Base-by-base conservation (phyloP, 1,284 basidiomycete species). In the Marasmius tenuissimus region DNA sequence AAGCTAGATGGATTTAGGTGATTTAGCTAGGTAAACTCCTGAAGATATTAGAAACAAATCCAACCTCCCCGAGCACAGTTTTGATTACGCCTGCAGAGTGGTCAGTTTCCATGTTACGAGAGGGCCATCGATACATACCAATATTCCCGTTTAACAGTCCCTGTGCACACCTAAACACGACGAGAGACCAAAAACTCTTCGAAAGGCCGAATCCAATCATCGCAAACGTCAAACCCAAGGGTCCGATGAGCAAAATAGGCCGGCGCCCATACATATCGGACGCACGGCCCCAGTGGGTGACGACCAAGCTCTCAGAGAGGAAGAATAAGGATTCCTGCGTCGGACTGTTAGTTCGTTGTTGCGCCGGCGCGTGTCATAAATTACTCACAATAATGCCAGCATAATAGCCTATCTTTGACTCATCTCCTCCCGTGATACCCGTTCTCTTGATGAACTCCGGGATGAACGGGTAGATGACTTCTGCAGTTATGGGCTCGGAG, bases 391-490 rank as follows among this genome's bases (percentile, higher is more conserved):
- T 78, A 6, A 86, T 58, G 0, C 86, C 86, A 22, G 80, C 83
- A 71, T 85, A 87, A 70, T 85, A 82, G 14, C 82, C 84, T 4
- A 82, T 79, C 59, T 75, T 76, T 18, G 73, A 74, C 64, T 84
- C 81, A 60, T 83, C 79, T 20, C 83, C 83, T 48, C 75, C 70
- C 22, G 81, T 83, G 38, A 85, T 78, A 4, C 80, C 81, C 20
- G 81, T 73, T 57, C 75, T 75, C 22, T 78, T 74, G 12, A 85
- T 75, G 58, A 83, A 74, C 73, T 84, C 64, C 20, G 59, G 67
- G 33, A 71, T 73, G 61, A 82, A 83, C 3, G 85, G 85, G 59
- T 80, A 83, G 55, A 87, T 84, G 62, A 85, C 80, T 58, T 78
- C 78, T 54, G 76, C 77, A 1, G 81, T 81, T 52, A 86, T 75